Base-by-base conservation (phyloP, 163 green algal species). In the Chloroidium sp. region DNA sequence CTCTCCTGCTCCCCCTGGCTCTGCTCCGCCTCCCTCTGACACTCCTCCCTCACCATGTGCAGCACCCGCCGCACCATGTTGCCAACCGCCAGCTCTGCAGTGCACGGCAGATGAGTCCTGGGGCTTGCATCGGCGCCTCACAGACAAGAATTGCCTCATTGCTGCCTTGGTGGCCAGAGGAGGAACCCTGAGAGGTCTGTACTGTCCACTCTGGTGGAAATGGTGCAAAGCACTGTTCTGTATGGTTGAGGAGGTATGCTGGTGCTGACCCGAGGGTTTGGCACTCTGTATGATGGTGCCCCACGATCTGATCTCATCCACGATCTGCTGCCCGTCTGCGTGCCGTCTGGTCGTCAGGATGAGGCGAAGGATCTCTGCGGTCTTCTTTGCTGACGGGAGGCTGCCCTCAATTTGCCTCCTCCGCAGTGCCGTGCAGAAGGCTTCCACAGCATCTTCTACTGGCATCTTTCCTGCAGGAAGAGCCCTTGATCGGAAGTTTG, bases 31-130 rank as follows among this genome's bases (percentile, higher is more conserved):
- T 72, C 64, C 64, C 6, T 10, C 64, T 86, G 78, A 4, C 69
- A 81, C 78, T 95, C 95, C 80, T 99, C 96, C 0, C 96, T 89
- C 64, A 99, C 96, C 72, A 98, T 92, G 79, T 98, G 92, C 86
- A 99, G 87, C 14, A 98, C 92, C 2, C 96, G 88, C 13, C 95
- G 89, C 59, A 96, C 93, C 2, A 98, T 94, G 87, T 99, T 99
- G 82, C 96, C 96, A 3, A 98, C 94, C 0, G 92, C 90, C 76
- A 99, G 89, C 90, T 98, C 95, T 97, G 89, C 80, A 79, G 64
- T 6, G 64, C 64, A 36, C 36, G 36, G 36, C 36, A 36, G 36
- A 36, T 36, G 36, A 36, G 36, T 36, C 36, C 36, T 36, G 36
- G 36, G 36, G 36, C 36, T 36, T 36, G 36, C 36, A 36, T 36